Conservation (phyloP, 495 filamentous ascomycete genomes). For the Penicillium chermesinum region DNA sequence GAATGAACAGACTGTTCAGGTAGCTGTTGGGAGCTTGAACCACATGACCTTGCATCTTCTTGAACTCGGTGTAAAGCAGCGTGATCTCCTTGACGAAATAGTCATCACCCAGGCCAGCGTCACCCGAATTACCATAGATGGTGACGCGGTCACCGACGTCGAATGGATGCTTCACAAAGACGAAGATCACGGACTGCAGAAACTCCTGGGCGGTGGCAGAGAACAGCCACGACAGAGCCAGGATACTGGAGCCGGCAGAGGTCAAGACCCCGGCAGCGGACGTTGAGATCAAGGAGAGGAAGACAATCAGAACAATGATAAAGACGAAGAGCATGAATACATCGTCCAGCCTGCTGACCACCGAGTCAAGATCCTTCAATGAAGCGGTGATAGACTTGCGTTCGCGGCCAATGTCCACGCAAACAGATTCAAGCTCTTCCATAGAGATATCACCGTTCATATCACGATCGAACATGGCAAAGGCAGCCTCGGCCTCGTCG, state of each 20-base stretch:
- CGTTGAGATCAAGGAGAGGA: slow-evolving; percentile 82
- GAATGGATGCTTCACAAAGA: slow-evolving; percentile 97
- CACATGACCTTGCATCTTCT: slow-evolving; percentile 94
- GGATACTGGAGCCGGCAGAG: slow-evolving; percentile 75
- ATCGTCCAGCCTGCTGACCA: slow-evolving; percentile 84
- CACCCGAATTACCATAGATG: slow-evolving; percentile 85
- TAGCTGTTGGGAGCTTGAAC: slow-evolving; percentile 95
- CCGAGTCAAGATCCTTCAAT: slow-evolving; percentile 90
- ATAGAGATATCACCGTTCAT: slow-evolving; percentile 96
- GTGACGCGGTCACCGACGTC: slow-evolving; percentile 93
- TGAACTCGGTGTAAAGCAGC: slow-evolving; percentile 95
- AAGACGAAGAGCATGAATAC: slow-evolving; percentile 83
- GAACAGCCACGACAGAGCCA: slow-evolving; percentile 89
- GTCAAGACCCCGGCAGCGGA: slow-evolving; percentile 82
- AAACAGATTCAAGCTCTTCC: slow-evolving; percentile 89
- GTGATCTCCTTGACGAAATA: slow-evolving; percentile 96
- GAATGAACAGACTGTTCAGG: slow-evolving; percentile 86
- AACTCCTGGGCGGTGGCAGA: slow-evolving; percentile 92
- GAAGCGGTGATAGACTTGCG: slow-evolving; percentile 93
- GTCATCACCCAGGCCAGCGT: slow-evolving; percentile 71
- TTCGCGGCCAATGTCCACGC: slow-evolving; percentile 91
- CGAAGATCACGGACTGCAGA: slow-evolving; percentile 84
- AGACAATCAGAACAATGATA: slow-evolving; percentile 73
- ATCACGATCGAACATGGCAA: slow-evolving; percentile 92
- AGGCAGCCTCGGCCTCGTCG: slow-evolving; percentile 89